phyloP scores from a whole-genome alignment of 192 early-diverging fungal genomes.

The Rhizophagus sp. region DNA sequence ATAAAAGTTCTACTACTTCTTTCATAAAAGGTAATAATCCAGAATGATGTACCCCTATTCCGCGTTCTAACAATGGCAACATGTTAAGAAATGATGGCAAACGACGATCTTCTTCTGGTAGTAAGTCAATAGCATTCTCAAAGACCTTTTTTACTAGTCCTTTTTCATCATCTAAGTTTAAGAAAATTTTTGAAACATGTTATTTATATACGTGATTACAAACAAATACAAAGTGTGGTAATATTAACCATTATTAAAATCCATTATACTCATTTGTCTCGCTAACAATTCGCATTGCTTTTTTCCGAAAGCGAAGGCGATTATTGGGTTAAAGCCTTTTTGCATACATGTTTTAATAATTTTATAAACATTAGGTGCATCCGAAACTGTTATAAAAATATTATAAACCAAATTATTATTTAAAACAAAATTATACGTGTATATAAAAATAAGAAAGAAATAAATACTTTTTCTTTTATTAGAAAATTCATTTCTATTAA shows the following conservation, averaged over 20 bases:
- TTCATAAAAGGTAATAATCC: conserved; percentile 95
- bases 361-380: conserved; percentile 85
- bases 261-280: conserved; percentile 86
- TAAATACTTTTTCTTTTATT: conserved; percentile 60
- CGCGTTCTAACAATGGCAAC: conserved; percentile 85
- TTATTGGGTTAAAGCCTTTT: conserved; percentile 97
- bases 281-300: conserved; percentile 92
- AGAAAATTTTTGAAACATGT: not conserved
- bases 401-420: no score
- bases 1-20: conserved; percentile 96
- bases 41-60: conserved; percentile 97
- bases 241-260: conserved; percentile 75
- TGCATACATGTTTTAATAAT: conserved; percentile 94
- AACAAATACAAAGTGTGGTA: not conserved
- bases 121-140: conserved; percentile 79
- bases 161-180: conserved; percentile 47
- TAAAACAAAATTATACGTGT: not conserved
- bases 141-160: conserved; percentile 88
- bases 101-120: conserved; percentile 87
- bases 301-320: conserved; percentile 95
- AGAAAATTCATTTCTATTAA: conserved; percentile 52
- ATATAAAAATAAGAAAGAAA: conserved; percentile 20
- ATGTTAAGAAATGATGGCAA: conserved; percentile 94
- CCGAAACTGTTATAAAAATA: conserved; percentile 29
- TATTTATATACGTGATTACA: not conserved